Base-by-base conservation (phyloP, 805 yeast species). In the Wickerhamiella spandovensis region DNA sequence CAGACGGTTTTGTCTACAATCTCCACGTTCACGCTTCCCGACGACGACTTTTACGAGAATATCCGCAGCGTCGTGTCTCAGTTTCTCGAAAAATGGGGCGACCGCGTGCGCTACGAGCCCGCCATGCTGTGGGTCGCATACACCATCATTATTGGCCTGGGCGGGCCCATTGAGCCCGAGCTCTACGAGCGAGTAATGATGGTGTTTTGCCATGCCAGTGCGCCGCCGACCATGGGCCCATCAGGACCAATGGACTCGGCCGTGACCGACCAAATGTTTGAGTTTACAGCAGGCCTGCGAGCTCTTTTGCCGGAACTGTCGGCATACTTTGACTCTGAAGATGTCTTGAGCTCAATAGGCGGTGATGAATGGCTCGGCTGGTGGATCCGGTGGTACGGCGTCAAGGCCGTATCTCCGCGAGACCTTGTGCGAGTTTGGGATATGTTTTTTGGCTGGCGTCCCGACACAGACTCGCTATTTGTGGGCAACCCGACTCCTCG, bases 351-450 rank as follows among this genome's bases (percentile, higher is more conserved):
- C 56, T 74, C 77, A 41, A 53, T 68, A 17, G 71, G 74, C 43
- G 87, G 83, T 54, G 92, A 85, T 57, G 88, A 82, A 61, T 89
- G 97, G 97, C 70, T 88, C 23, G 74, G 86, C 39, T 89, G 95
- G 95, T 89, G 97, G 97, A 71, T 89, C 55, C 86, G 87, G 62
- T 89, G 84, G 74, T 77, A 85, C 61, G 96, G 96, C 20, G 77
- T 92, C 13, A 84, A 84, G 65, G 87, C 82, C 6, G 79, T 94
- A 76, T 81, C 88, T 43, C 75, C 83, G 54, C 73, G 72, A 52
- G 95, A 87, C 64, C 68, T 96, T 48, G 95, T 92, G 12, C 72
- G 95, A 53, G 72, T 87, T 6, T 89, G 97, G 97, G 97, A 89
- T 67, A 67, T 79, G 55, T 65, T 88, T 44, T 65, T 89, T 23